phyloP scores from a whole-genome alignment of 2,329 filamentous ascomycete species.

The Byssochlamys sp. region DNA sequence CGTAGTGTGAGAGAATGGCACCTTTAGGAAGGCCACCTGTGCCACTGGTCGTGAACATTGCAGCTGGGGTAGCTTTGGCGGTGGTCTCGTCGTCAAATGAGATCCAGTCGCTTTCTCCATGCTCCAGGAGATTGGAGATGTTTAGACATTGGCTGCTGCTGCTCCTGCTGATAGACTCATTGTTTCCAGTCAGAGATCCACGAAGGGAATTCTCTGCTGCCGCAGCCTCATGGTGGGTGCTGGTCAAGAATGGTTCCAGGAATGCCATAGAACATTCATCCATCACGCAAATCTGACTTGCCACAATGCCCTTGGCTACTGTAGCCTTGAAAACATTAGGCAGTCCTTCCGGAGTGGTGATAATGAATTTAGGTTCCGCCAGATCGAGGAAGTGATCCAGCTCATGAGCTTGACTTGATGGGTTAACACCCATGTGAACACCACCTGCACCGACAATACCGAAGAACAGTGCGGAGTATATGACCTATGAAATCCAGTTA shows the following conservation, averaged over 20 bases:
- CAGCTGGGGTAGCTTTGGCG: conserved; percentile 42
- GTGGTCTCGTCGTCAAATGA: conserved; percentile 33
- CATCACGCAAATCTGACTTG: conserved; percentile 7
- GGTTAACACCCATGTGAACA: conserved; percentile 44
- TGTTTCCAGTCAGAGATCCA: background rate
- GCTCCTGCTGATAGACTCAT: background rate
- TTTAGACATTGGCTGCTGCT: background rate
- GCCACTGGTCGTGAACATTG: conserved; percentile 46
- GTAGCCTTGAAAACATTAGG: conserved; percentile 13
- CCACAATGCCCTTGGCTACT: conserved; percentile 1
- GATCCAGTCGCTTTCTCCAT: conserved; percentile 41
- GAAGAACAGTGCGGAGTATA: conserved; percentile 31
- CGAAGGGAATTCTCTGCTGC: background rate
- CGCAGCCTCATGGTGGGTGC: background rate
- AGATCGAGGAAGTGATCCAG: conserved; percentile 38
- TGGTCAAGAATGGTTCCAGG: conserved; percentile 2
- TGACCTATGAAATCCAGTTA: conserved; percentile 18
- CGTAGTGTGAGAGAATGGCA: conserved; percentile 49
- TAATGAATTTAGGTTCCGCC: conserved; percentile 38
- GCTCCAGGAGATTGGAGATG: conserved; percentile 29
- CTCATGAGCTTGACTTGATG: conserved; percentile 38
- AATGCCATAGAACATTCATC: conserved; percentile 4
- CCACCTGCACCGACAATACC: conserved; percentile 38
- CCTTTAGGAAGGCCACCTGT: conserved; percentile 55
- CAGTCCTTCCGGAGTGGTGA: conserved; percentile 34